These are phyloP conservation scores for Colletotrichum cuscutae DNA, from an alignment of 2,329 filamentous ascomycete genomes.

Conservation along the genomic window DNA sequence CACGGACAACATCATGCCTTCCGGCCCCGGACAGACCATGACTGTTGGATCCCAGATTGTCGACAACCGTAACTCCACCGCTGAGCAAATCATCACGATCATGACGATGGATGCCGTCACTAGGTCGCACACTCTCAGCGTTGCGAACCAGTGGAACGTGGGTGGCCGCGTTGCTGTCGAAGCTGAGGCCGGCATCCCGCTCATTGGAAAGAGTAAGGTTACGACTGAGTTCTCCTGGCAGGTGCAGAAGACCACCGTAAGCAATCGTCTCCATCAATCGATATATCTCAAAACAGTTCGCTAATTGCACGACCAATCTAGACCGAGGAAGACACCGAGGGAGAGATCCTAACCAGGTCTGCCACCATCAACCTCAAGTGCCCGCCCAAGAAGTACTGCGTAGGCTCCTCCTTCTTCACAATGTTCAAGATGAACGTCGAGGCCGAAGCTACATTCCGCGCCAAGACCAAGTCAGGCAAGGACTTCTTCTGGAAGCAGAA, in stretches of 20 bases:
- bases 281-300: background rate
- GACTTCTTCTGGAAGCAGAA: constrained; percentile 31
- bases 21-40: constrained; percentile 25
- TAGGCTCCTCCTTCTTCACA: constrained; percentile 32
- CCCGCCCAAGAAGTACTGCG: constrained; percentile 34
- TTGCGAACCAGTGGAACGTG: constrained; percentile 17
- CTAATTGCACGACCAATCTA: background rate
- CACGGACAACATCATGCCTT: constrained; percentile 31
- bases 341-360: constrained; percentile 26
- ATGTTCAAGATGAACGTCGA: constrained; percentile 35
- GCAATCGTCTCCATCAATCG: background rate
- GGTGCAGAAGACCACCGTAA: constrained; percentile 18
- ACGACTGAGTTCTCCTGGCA: constrained; percentile 27
- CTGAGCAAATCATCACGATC: constrained; percentile 33
- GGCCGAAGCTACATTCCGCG: constrained; percentile 32
- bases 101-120: constrained; percentile 29
- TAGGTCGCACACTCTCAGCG: constrained; percentile 23
- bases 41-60: constrained; percentile 35
- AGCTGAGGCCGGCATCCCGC: constrained; percentile 22
- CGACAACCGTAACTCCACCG: constrained; percentile 35
- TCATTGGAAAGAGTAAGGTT: constrained; percentile 16
- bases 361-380: constrained; percentile 34
- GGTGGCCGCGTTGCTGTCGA: constrained; percentile 24
- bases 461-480: constrained; percentile 23
- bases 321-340: constrained; percentile 19